Base-by-base conservation (phyloP, 169 alveolate genomes). In the Plasmodium reichenowi region DNA sequence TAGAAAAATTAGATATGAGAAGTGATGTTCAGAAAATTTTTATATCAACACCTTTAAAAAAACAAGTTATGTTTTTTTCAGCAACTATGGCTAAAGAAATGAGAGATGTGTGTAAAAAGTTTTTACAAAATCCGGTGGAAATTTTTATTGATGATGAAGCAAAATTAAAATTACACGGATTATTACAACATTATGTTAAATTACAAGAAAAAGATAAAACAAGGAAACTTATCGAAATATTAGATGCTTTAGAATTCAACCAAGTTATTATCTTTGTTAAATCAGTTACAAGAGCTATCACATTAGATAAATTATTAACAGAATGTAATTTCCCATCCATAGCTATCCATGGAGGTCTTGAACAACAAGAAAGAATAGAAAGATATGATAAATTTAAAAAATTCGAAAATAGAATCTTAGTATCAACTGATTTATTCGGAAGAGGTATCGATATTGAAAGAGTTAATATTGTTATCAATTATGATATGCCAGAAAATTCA, bases 401-500 rank as follows among this genome's bases (percentile, higher is more conserved):
- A 60, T 98, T 98, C 86, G 98, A 98, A 93, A 98, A 98, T 95
- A 96, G 99, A 88, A 98, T 99, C 76, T 95, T 99, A 97, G 99
- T 99, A 9, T 99, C 99, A 12, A 99, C 99, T 26, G 99, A 99
- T 91, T 93, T 99, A 72, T 98, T 98, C 94, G 99, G 99, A 48
- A 97, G 99, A 87, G 99, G 99, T 60, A 98, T 99, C 71, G 99
- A 99, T 92, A 98, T 99, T 59, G 99, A 98, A 90, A 98, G 99
- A 76, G 99, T 99, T 86, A 99, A 99, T 93, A 98, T 98, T 66
- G 99, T 99, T 43, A 98, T 99, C 94, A 99, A 99, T 97, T 98
- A 97, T 95, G 99, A 98, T 96, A 98, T 97, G 99, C 99, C 99
- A 29, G 98, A 95, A 72, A 95, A 95, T 74, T 93, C 97, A 48